These are phyloP conservation scores for Penicillium cataractarum DNA, from an alignment of 495 filamentous ascomycete species.

Conservation along the genomic window DNA sequence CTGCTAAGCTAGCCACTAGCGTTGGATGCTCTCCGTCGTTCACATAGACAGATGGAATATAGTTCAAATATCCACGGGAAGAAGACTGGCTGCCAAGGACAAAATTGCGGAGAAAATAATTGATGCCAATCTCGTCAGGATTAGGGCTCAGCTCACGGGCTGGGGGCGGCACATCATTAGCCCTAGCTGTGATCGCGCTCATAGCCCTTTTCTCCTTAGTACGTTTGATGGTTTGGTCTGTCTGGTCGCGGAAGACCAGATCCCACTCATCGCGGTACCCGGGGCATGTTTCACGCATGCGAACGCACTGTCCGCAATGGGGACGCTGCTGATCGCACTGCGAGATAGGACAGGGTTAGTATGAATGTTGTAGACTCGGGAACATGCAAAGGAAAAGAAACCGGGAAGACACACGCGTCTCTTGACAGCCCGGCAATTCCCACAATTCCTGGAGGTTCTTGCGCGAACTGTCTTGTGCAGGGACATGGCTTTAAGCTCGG, in stretches of 20 bases:
- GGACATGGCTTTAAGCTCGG: neutral
- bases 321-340: conserved; percentile 36
- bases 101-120: conserved; percentile 44
- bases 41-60: conserved; percentile 28
- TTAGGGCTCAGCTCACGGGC: conserved; percentile 16
- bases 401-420: conserved; percentile 6
- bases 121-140: conserved; percentile 32
- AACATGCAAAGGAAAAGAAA: neutral
- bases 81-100: conserved; percentile 28
- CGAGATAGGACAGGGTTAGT: neutral
- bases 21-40: conserved; percentile 35
- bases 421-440: conserved; percentile 14
- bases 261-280: conserved; percentile 41
- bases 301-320: conserved; percentile 37
- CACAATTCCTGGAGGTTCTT: conserved; percentile 12
- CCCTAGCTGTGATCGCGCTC: neutral
- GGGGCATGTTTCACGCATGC: conserved; percentile 27
- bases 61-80: conserved; percentile 39
- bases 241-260: conserved; percentile 52
- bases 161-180: conserved; percentile 1
- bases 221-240: conserved; percentile 29
- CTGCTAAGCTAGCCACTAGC: conserved; percentile 45
- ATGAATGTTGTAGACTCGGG: neutral
- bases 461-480: neutral
- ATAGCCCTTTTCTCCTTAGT: conserved; percentile 18